Conservation (phyloP, 345 rosid genomes). For the Psidium friedrichsthalianum region DNA sequence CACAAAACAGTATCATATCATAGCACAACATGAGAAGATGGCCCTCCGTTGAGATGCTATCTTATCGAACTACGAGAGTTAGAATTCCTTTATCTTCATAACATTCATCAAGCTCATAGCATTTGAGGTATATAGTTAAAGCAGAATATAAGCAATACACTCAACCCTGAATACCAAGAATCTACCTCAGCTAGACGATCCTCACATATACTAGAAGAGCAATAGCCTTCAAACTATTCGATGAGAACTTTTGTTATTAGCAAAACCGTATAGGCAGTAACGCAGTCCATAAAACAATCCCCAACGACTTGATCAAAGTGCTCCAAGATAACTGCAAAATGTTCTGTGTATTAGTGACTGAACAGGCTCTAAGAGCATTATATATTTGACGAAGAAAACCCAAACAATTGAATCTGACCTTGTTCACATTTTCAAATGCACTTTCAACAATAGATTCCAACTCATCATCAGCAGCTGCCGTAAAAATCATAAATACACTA, state of each 20-base stretch:
- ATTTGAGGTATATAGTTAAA: not conserved
- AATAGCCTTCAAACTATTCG: slow-evolving; percentile 96
- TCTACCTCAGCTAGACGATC: slow-evolving; percentile 98
- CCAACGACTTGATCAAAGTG: slow-evolving; percentile 99
- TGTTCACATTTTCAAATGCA: slow-evolving; percentile 91
- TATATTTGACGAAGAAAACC: not conserved
- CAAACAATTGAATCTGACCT: slow-evolving; percentile 23
- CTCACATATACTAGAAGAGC: slow-evolving; percentile 97
- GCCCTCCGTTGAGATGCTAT: not conserved
- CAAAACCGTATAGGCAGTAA: slow-evolving; percentile 94
- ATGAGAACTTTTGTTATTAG: slow-evolving; percentile 83
- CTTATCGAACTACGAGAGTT: not conserved
- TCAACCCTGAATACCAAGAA: not conserved
- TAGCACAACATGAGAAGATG: not conserved
- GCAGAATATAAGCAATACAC: not conserved
- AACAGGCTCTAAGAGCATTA: not conserved
- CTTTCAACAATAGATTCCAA: slow-evolving; percentile 79
- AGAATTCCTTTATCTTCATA: not conserved
- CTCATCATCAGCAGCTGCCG: slow-evolving; percentile 88
- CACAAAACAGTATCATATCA: not conserved
- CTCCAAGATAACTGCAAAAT: slow-evolving; percentile 83
- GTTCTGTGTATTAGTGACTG: not conserved
- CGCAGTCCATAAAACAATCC: slow-evolving; percentile 98
- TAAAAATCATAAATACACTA: slow-evolving; percentile 89
- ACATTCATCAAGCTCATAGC: not conserved